These are phyloP conservation scores for Zarea fungicola DNA, from an alignment of 2,329 filamentous ascomycete species.

Conservation along the genomic window DNA sequence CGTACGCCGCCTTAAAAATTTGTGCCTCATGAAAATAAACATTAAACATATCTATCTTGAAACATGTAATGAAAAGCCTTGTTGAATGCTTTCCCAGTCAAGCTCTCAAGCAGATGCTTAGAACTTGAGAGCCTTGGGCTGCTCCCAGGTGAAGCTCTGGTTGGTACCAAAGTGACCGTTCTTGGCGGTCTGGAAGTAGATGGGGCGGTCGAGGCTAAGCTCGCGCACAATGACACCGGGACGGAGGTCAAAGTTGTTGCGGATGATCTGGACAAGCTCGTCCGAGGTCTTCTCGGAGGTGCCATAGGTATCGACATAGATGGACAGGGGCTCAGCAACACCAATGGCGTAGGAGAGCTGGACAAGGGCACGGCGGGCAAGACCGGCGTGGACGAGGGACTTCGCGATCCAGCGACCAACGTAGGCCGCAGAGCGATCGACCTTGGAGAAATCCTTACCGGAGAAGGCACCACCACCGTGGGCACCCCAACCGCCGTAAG, in stretches of 20 bases:
- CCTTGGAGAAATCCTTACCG: conserved; percentile 99
- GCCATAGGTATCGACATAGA: conserved; percentile 97
- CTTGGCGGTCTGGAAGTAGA: conserved; percentile 98
- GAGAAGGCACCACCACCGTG: conserved; percentile 99
- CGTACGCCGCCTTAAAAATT: conserved; percentile 33
- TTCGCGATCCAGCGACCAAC: conserved; percentile 98
- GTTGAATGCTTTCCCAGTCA: conserved; percentile 36
- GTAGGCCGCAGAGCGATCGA: conserved; percentile 97
- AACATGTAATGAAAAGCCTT: conserved; percentile 29
- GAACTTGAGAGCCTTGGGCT: conserved; percentile 91
- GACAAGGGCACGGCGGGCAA: conserved; percentile 88
- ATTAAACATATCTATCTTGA: conserved; percentile 32
- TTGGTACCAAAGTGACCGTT: conserved; percentile 98
- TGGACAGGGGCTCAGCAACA: conserved; percentile 94
- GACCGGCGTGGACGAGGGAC: conserved; percentile 83
- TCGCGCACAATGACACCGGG: conserved; percentile 98
- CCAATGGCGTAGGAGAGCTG: conserved; percentile 99
- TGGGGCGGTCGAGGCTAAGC: conserved; percentile 89
- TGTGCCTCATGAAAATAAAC: conserved; percentile 33
- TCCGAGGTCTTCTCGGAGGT: conserved; percentile 85
- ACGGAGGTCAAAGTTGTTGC: conserved; percentile 93
- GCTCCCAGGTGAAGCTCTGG: conserved; percentile 97
- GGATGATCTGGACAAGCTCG: conserved; percentile 92
- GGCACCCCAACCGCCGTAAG: conserved; percentile 98
- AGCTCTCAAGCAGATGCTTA: conserved; percentile 45